Evolutionary conservation across 2,329 filamentous ascomycete genomes (phyloP), one percentile per base, ranked within the genome.

Genomic region (Monilinia laxa): DNA sequence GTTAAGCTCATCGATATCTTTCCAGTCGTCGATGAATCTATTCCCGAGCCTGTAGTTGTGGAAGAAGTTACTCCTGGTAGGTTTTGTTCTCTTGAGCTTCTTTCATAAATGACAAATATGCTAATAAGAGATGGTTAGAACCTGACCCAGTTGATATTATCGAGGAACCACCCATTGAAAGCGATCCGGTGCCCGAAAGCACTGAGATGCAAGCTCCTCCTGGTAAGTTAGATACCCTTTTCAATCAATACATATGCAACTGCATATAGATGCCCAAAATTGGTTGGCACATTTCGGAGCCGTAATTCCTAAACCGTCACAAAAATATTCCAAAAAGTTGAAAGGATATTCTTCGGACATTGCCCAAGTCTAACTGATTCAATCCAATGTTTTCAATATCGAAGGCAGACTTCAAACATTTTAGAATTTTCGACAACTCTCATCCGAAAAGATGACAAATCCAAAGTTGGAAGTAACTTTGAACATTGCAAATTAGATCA

Each of bases 101-200:
- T 2, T 23, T 62, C 47, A 25, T n/a, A 9, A n/a, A n/a, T 64
- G 51, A 38, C 12, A 57, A 49, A 56, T 38, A 57, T 47, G 42
- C n/a, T 64, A 55, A 64, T 49, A 40, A 28, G n/a, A 20, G 42
- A 25, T 35, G 9, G 16, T 23, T 31, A 64, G 62, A 64, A 64
- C 16, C 62, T 38, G 14, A 14, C n/a, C 53, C 52, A 28, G 42
- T 47, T 57, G 62, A 47, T 20, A 25, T 4, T 56, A 5, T 14
- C 1, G 40, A 56, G n/a, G 52, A 64, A n/a, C 11, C 23, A 18
- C 7, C 23, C n/a, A 55, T 49, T 64, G 38, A 64, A 35, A 47
- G 20, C 20, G 47, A 60, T 18, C n/a, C 45, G 9, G 45, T 38
- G 45, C 20, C 12, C 10, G 52, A 64, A 56, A 64, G 38, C 16